These are phyloP conservation scores for Aspergillus pseudoglaucus DNA, from an alignment of 2,329 filamentous ascomycete species.

Conservation along the genomic window DNA sequence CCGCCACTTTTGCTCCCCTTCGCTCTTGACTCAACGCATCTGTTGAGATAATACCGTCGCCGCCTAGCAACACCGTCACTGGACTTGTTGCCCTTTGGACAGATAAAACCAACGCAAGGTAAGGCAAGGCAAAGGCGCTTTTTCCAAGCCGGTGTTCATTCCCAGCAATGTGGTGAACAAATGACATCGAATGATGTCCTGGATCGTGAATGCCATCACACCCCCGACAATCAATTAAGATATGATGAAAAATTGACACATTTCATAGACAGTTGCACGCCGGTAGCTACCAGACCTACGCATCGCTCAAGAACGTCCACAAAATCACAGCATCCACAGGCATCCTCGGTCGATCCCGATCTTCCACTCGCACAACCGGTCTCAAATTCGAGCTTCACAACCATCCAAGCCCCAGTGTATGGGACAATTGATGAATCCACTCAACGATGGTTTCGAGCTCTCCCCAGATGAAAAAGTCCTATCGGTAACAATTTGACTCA, in stretches of 20 bases:
- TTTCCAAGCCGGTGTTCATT: constrained; percentile 2
- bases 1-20: constrained; percentile 4
- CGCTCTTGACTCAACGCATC: not conserved
- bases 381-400: constrained; percentile 7
- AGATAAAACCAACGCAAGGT: not conserved
- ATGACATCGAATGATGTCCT: not conserved
- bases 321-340: constrained; percentile 6
- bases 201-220: constrained; percentile 3
- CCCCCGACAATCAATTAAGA: constrained; percentile 2
- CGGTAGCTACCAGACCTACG: constrained; percentile 7
- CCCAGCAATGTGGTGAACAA: constrained; percentile 1
- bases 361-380: constrained; percentile 2
- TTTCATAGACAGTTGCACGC: not conserved
- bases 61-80: constrained; percentile 2
- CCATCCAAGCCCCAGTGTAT: constrained; percentile 3
- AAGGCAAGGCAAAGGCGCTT: constrained; percentile 1
- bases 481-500: constrained; percentile 5
- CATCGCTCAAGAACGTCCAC: constrained; percentile 5
- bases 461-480: constrained; percentile 1
- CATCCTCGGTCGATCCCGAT: constrained; percentile 3
- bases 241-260: constrained; percentile 6
- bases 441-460: constrained; percentile 2
- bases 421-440: constrained; percentile 6
- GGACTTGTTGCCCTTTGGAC: constrained; percentile 1
- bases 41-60: not conserved